Evolutionary conservation across 495 filamentous ascomycete genomes (phyloP), one percentile per base, ranked within the genome.

Genomic region (Lineolata rhizophorae): DNA sequence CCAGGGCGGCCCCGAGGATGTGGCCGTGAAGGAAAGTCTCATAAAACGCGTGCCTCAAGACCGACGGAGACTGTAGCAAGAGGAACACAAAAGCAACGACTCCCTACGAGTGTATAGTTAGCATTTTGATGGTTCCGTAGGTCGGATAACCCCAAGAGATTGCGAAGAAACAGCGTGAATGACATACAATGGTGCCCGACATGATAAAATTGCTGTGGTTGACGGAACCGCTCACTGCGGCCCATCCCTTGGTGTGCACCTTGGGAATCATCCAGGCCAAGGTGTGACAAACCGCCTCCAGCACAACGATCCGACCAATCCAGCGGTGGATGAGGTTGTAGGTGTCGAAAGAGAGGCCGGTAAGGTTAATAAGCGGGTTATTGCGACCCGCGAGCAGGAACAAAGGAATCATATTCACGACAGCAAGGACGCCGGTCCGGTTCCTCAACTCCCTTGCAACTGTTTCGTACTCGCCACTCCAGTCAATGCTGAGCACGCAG

Each of bases 251-350:
- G 54, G 29, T 35, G 15, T 75, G 64, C 25, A 70, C 64, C 39
- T 77, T 70, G 31, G 71, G 72, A 32, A 75, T 58, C 5, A 65
- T 62, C 70, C 74, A 67, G 26, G 76, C 72, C 29, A 62, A 29
- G 2, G 74, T 76, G 47, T 95, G 87, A 9, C 70, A 59, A 29
- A 93, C 26, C 3, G 70, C 58, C 49, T 97, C 77, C 10, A 85
- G 27, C 13, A 77, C 70, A 4, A 90, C 68, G 15, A 93, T 71
- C 13, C 87, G 76, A 15, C 85, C 87, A 34, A 95, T 71, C 85
- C 87, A 97, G 22, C 87, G 72, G 51, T 97, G 87, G 18, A 95
- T 54, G 18, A 94, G 60, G 51, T 94, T 95, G 62, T 82, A 94
- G 0, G 84, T 92, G 55, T 97, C 90, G 53, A 93, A 97, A 50